Conservation (phyloP, 768 basidiomycete genomes). For the Kwoniella bestiolae region DNA sequence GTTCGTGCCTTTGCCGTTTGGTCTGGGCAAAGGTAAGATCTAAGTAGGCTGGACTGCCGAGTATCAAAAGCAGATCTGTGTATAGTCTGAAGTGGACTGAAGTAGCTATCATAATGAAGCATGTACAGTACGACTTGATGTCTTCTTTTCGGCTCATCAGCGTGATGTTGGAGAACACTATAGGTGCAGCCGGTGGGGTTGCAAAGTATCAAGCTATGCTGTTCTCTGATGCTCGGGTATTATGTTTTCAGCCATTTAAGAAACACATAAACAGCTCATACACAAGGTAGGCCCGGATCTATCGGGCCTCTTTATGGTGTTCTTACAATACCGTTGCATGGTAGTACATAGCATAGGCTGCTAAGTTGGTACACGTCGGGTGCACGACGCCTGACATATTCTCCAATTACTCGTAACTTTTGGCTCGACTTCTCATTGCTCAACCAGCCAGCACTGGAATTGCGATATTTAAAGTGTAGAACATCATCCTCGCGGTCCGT, state of each 20-base stretch:
- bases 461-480: no score
- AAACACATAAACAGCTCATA: not conserved
- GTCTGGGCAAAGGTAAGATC: constrained; percentile 41
- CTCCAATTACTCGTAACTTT: not conserved
- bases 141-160: no score
- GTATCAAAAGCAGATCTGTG: not conserved
- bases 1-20: constrained; percentile 44
- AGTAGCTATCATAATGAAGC: no score
- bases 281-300: not conserved
- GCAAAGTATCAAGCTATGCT: no score
- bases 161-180: not conserved
- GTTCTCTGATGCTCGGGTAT: not conserved
- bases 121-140: no score
- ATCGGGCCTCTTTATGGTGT: not conserved
- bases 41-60: not conserved
- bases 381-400: not conserved
- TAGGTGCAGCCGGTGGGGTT: not conserved
- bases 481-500: no score
- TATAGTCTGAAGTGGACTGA: no score
- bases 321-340: no score
- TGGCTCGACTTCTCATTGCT: no score
- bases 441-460: no score
- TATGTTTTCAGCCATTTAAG: not conserved
- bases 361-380: no score
- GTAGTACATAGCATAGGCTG: no score